Evolutionary conservation across 2,329 filamentous ascomycete genomes (phyloP).

Genomic region (Calonectria ilicicola): DNA sequence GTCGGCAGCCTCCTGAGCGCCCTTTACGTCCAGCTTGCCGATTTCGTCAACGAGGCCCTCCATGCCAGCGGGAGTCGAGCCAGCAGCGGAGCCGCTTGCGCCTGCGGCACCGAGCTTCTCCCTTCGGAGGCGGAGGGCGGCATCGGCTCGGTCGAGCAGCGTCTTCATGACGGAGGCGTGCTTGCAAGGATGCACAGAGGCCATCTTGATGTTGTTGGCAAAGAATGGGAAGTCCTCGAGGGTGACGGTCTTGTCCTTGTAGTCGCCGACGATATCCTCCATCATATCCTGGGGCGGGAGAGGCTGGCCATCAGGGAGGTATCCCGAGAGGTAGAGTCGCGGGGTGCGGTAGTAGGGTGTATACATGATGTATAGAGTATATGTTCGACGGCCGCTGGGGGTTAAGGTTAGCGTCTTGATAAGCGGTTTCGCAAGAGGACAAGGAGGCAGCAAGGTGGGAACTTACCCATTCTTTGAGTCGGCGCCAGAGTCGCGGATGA

Average conservation of each 20-base stretch:
- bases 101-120: slow-evolving; percentile 77
- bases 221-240: slow-evolving; percentile 98
- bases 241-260: slow-evolving; percentile 98
- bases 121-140: slow-evolving; percentile 87
- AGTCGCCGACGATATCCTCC: slow-evolving; percentile 96
- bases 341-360: slow-evolving; percentile 97
- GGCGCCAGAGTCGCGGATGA: slow-evolving; percentile 80
- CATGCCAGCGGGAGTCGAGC: slow-evolving; percentile 66
- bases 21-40: slow-evolving; percentile 70
- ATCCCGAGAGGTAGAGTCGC: slow-evolving; percentile 93
- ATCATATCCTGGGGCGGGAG: slow-evolving; percentile 89
- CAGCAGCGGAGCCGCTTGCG: slow-evolving; percentile 53
- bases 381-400: slow-evolving; percentile 85
- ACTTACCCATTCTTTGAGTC: slow-evolving; percentile 60
- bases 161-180: slow-evolving; percentile 99
- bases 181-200: slow-evolving; percentile 95
- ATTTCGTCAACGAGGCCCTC: slow-evolving; percentile 90
- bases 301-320: slow-evolving; percentile 82
- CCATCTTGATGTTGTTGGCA: slow-evolving; percentile 92
- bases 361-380: slow-evolving; percentile 98
- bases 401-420: background rate
- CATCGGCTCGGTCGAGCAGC: slow-evolving; percentile 93
- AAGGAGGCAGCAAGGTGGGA: background rate
- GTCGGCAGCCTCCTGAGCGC: slow-evolving; percentile 63
- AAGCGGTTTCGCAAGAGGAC: background rate